A percentile compares a stretch with the other conserved stretches of the same genome.
Evolutionary conservation across 257 asterid species (phyloP).

Genomic region (Fraxinus cuspidata): DNA sequence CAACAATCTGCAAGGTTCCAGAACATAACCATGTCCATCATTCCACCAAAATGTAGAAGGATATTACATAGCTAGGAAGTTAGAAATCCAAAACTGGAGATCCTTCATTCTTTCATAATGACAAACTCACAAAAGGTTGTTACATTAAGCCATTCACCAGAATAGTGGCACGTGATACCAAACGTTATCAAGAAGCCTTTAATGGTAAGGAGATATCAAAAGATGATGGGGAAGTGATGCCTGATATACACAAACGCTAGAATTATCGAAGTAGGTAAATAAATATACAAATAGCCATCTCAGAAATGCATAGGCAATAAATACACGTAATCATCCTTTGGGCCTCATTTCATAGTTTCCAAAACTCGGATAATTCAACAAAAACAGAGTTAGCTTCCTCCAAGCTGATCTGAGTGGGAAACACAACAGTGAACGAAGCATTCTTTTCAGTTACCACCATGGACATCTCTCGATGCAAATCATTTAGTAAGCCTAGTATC

Average conservation of each 20-base stretch:
- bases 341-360: background rate
- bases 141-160: background rate
- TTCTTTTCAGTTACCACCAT: background rate
- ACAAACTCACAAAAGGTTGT: background rate
- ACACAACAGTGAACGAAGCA: background rate
- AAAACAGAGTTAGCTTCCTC: background rate
- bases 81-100: background rate
- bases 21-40: background rate
- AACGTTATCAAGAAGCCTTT: background rate
- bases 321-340: background rate
- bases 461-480: background rate
- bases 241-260: background rate
- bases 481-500: background rate
- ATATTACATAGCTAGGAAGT: background rate
- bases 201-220: background rate
- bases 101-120: background rate
- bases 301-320: background rate
- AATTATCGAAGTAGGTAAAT: background rate
- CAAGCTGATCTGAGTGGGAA: background rate
- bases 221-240: background rate
- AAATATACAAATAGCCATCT: background rate
- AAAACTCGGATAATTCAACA: background rate
- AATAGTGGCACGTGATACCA: background rate
- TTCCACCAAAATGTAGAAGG: slow-evolving; percentile 8
- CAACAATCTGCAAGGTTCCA: slow-evolving; percentile 63